phyloP scores from a whole-genome alignment of 2,329 filamentous ascomycete genomes.

The Fusarium pseudoanthophilum region DNA sequence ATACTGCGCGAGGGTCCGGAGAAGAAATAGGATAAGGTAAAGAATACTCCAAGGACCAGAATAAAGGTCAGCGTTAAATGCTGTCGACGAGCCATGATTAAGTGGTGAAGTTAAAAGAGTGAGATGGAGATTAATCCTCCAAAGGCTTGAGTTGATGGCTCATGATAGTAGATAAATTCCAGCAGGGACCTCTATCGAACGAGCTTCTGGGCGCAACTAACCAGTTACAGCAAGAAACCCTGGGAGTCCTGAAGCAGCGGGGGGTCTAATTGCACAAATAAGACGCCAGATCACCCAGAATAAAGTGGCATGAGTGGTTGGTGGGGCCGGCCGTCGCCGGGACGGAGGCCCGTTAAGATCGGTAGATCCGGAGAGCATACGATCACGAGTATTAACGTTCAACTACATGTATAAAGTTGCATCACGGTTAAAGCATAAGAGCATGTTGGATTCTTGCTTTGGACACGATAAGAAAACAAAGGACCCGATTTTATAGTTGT shows the following conservation, averaged over 20 bases:
- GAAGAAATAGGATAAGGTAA: conserved; percentile 69
- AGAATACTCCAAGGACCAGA: conserved; percentile 64
- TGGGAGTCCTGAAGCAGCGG: conserved; percentile 27
- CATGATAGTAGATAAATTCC: conserved; percentile 38
- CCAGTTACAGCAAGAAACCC: conserved; percentile 34
- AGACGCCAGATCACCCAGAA: conserved; percentile 4
- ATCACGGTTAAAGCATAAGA: background rate
- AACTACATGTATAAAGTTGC: background rate
- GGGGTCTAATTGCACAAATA: conserved; percentile 12
- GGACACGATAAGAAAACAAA: background rate
- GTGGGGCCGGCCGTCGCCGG: conserved; percentile 40
- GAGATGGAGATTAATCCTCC: conserved; percentile 41
- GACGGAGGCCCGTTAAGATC: conserved; percentile 10
- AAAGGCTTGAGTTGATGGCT: conserved; percentile 26
- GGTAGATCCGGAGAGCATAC: conserved; percentile 22
- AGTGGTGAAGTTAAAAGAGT: conserved; percentile 26
- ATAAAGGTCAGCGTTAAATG: conserved; percentile 65
- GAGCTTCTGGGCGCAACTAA: conserved; percentile 21
- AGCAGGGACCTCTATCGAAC: conserved; percentile 36
- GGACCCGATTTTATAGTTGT: background rate
- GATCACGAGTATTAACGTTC: background rate
- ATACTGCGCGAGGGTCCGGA: conserved; percentile 54
- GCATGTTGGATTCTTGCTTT: background rate
- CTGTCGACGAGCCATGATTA: conserved; percentile 62
- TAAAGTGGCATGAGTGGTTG: conserved; percentile 33